Base-by-base conservation (phyloP, 129 eudicot genomes). In the Rutidosis leptorrhynchoides region DNA sequence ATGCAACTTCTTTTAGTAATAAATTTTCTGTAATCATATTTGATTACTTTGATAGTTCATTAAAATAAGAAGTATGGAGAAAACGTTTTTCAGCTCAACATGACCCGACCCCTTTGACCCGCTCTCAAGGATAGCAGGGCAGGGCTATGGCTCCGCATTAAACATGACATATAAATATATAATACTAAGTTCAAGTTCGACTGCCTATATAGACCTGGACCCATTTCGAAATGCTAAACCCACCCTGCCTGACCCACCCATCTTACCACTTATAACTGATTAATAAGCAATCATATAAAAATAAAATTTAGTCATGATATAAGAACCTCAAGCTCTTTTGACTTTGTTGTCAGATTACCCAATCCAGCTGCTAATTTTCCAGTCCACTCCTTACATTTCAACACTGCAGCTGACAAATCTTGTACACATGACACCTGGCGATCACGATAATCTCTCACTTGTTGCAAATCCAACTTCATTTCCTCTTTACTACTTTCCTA, bases 1-100 rank as follows among this genome's bases (percentile, higher is more conserved):
- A 60, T 93, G 99, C 77, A 93, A 64, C 78, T 89, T 89, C 65
- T 87, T 93, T n/a, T n/a, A n/a, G n/a, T n/a, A n/a, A n/a, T n/a
- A n/a, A n/a, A n/a, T n/a, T n/a, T n/a, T n/a, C n/a, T n/a, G n/a
- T n/a, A n/a, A n/a, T n/a, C n/a, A n/a, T n/a, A n/a, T n/a, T n/a
- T n/a, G n/a, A n/a, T n/a, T n/a, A n/a, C n/a, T n/a, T n/a, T n/a
- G n/a, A n/a, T n/a, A n/a, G n/a, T n/a, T n/a, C n/a, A n/a, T n/a
- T n/a, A n/a, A n/a, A n/a, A n/a, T n/a, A n/a, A n/a, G n/a, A n/a
- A n/a, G n/a, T n/a, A 2, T 45, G 3, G 52, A n/a, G 20, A 7
- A 52, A n/a, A 52, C 7, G 27, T 52, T 10, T 52, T 52, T 52
- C 9, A 14, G 15, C 24, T 22, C 58, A 52, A 19, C 58, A 23